phyloP scores from a whole-genome alignment of 2,329 filamentous ascomycete species.

The Pseudocercospora fuligena region DNA sequence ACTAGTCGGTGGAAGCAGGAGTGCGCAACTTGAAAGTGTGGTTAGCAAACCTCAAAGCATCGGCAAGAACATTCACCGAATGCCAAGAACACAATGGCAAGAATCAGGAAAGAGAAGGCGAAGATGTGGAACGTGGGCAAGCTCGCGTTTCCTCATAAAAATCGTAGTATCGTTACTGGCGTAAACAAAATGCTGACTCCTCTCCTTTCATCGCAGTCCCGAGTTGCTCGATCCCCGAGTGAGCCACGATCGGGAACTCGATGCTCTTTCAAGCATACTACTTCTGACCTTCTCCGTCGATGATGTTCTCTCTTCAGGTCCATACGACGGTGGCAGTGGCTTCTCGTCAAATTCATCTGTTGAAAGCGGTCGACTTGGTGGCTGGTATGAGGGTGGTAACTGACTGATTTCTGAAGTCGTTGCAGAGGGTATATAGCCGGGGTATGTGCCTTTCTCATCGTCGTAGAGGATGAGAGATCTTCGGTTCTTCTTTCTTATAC shows the following conservation, averaged over 20 bases:
- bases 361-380: background rate
- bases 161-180: background rate
- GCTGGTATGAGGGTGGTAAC: background rate
- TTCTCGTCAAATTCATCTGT: slow-evolving; percentile 2
- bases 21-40: background rate
- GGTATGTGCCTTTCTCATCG: slow-evolving; percentile 11
- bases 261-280: slow-evolving; percentile 10
- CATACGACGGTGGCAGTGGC: background rate
- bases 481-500: slow-evolving; percentile 9
- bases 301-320: background rate
- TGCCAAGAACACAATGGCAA: too few species aligned
- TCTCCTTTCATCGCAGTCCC: background rate
- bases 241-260: slow-evolving; percentile 6
- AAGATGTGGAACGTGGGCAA: background rate
- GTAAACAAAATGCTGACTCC: background rate
- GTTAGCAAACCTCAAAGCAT: background rate
- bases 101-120: too few species aligned
- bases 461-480: slow-evolving; percentile 7
- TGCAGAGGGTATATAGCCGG: background rate
- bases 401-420: slow-evolving; percentile 1
- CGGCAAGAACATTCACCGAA: background rate
- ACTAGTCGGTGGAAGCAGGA: background rate
- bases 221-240: background rate
- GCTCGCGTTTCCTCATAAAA: background rate
- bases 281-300: slow-evolving; percentile 13